These are phyloP conservation scores for Phytophthora ramorum DNA, from an alignment of 352 stramenopile species.

Conservation along the genomic window DNA sequence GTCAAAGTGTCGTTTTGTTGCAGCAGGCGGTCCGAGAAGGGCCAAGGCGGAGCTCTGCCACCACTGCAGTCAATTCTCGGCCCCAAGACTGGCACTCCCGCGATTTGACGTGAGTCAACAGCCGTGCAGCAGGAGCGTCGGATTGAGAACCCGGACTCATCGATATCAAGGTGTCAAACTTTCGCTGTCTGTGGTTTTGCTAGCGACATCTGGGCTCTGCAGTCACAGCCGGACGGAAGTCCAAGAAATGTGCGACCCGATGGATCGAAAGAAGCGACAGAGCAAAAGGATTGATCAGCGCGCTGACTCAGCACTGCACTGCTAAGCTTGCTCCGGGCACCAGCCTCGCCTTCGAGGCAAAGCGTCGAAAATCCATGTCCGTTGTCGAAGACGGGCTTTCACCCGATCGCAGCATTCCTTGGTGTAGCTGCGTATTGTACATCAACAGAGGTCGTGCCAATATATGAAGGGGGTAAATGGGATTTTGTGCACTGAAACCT, in stretches of 20 bases:
- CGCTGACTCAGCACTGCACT: not conserved
- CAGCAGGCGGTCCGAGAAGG: not conserved
- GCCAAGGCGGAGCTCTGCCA: slow-evolving; percentile 13
- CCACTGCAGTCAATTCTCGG: slow-evolving; percentile 8
- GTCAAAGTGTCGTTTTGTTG: slow-evolving; percentile 17
- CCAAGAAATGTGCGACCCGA: slow-evolving; percentile 20
- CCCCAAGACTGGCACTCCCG: slow-evolving; percentile 7
- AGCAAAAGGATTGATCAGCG: slow-evolving; percentile 8
- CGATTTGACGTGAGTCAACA: slow-evolving; percentile 35
- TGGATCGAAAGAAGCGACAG: slow-evolving; percentile 21
- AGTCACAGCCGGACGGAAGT: slow-evolving; percentile 17
- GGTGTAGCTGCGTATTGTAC: too few relatives aligned
- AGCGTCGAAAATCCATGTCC: not conserved
- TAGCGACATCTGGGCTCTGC: slow-evolving; percentile 20
- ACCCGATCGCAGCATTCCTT: too few relatives aligned
- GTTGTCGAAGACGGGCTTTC: too few relatives aligned
- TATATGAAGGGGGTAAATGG: too few relatives aligned
- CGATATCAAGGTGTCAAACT: slow-evolving; percentile 5
- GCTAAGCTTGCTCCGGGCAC: too few relatives aligned
- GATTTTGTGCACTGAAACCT: too few relatives aligned
- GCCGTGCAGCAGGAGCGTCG: slow-evolving; percentile 11
- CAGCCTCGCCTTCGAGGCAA: not conserved
- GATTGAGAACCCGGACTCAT: slow-evolving; percentile 10
- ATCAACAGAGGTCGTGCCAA: too few relatives aligned
- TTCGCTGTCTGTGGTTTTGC: slow-evolving; percentile 21